These are phyloP conservation scores for Aphanomyces euteiches DNA, from an alignment of 352 stramenopile species.

Conservation along the genomic window DNA sequence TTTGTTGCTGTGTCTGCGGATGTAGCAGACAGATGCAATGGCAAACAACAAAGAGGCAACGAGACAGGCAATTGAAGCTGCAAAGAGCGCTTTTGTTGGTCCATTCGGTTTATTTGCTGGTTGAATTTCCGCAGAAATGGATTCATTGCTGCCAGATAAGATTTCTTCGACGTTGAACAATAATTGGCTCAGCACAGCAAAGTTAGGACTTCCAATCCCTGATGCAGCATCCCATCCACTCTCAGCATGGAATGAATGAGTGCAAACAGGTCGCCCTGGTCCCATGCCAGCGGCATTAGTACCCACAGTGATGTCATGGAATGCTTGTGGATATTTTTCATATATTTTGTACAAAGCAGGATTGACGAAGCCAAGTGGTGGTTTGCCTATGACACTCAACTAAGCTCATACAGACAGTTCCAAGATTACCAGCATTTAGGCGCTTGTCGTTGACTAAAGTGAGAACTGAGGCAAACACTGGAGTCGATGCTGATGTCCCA, in stretches of 20 bases:
- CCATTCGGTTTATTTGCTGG: neutral
- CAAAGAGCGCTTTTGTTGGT: neutral
- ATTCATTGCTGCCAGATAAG: neutral
- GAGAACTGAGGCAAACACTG: slow-evolving; percentile 80
- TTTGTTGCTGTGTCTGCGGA: neutral
- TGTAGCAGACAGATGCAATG: neutral
- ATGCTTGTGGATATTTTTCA: slow-evolving; percentile 50
- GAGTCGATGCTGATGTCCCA: slow-evolving; percentile 84
- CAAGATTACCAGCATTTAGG: slow-evolving; percentile 45
- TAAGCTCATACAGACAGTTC: neutral
- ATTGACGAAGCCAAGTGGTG: slow-evolving; percentile 83
- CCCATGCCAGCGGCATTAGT: slow-evolving; percentile 70
- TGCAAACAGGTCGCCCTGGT: slow-evolving; percentile 41
- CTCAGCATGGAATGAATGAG: slow-evolving; percentile 75
- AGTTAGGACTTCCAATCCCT: slow-evolving; percentile 83
- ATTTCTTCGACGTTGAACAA: slow-evolving; percentile 4
- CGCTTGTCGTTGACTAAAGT: slow-evolving; percentile 84
- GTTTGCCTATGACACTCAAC: slow-evolving; percentile 45
- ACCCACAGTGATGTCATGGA: slow-evolving; percentile 83
- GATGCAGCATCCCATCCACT: slow-evolving; percentile 86
- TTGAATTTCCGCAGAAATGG: neutral
- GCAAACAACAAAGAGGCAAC: neutral
- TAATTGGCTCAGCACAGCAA: slow-evolving; percentile 37
- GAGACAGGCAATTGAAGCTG: neutral
- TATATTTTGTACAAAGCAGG: slow-evolving; percentile 78